These are phyloP conservation scores for Cephaloascus albidus DNA, from an alignment of 805 yeast species.

Conservation along the genomic window DNA sequence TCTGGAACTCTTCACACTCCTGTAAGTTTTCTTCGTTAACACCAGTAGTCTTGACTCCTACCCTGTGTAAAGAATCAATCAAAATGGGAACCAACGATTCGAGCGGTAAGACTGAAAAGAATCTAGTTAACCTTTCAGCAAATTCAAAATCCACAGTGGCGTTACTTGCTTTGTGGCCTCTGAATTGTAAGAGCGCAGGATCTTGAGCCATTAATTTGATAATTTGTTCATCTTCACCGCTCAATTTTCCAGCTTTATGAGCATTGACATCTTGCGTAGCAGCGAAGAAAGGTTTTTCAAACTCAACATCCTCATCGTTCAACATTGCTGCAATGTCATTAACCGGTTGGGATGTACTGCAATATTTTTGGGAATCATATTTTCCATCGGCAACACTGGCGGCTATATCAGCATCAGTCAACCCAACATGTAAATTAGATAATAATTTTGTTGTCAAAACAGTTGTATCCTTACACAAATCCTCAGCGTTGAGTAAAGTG, in stretches of 20 bases:
- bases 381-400: conserved; percentile 3
- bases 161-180: neutral
- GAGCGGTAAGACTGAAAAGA: conserved; percentile 35
- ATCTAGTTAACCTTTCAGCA: conserved; percentile 39
- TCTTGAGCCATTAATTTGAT: conserved; percentile 34
- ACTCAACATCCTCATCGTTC: conserved; percentile 20
- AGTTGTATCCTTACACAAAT: conserved; percentile 44
- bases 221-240: conserved; percentile 16
- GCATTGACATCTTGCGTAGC: conserved; percentile 33
- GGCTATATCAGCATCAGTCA: conserved; percentile 39
- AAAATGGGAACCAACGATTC: conserved; percentile 32
- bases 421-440: conserved; percentile 40
- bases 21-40: conserved; percentile 1
- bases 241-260: conserved; percentile 15
- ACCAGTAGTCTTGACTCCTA: conserved; percentile 23
- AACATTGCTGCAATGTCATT: conserved; percentile 30
- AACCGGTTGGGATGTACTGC: conserved; percentile 36
- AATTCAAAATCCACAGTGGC: conserved; percentile 8
- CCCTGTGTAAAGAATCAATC: conserved; percentile 28
- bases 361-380: conserved; percentile 1
- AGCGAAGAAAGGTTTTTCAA: conserved; percentile 9
- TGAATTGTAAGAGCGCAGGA: conserved; percentile 42
- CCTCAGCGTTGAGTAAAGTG: conserved; percentile 29
- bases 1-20: neutral
- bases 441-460: conserved; percentile 41